A percentile compares a stretch with the other conserved stretches of the same genome.
phyloP scores from a whole-genome alignment of 148 eudicot genomes.

The Diospyros kaki region DNA sequence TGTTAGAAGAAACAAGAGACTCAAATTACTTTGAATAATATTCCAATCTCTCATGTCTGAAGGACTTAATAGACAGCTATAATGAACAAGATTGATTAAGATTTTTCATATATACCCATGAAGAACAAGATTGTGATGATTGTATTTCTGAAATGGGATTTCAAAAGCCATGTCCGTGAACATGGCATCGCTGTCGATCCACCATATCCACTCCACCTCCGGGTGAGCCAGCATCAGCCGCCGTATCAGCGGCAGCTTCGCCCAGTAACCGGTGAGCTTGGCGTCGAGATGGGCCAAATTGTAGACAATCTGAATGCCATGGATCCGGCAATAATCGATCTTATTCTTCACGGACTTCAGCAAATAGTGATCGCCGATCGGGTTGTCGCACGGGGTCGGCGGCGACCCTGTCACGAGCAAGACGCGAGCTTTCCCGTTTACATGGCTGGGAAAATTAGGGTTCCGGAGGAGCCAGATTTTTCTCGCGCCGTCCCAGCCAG shows the following conservation, averaged over 20 bases:
- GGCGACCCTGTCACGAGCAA: conserved; percentile 72
- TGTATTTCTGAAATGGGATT: conserved; percentile 56
- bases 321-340: conserved; percentile 79
- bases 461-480: conserved; percentile 36
- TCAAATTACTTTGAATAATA: no score
- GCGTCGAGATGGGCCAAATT: conserved; percentile 78
- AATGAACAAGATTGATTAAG: no score
- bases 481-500: conserved; percentile 53
- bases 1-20: no score
- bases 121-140: conserved; percentile 49
- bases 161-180: conserved; percentile 86
- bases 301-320: conserved; percentile 70
- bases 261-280: conserved; percentile 78
- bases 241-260: conserved; percentile 71
- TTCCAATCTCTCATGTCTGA: no score
- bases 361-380: conserved; percentile 79
- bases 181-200: conserved; percentile 94
- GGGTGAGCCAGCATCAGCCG: conserved; percentile 74
- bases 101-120: conserved; percentile 39
- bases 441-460: conserved; percentile 35
- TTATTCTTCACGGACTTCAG: conserved; percentile 73
- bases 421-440: conserved; percentile 43
- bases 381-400: conserved; percentile 77
- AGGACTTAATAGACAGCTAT: no score
- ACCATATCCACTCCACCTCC: conserved; percentile 79